Base-by-base conservation (phyloP, 2,329 filamentous ascomycete species). In the Cordyceps javanica region DNA sequence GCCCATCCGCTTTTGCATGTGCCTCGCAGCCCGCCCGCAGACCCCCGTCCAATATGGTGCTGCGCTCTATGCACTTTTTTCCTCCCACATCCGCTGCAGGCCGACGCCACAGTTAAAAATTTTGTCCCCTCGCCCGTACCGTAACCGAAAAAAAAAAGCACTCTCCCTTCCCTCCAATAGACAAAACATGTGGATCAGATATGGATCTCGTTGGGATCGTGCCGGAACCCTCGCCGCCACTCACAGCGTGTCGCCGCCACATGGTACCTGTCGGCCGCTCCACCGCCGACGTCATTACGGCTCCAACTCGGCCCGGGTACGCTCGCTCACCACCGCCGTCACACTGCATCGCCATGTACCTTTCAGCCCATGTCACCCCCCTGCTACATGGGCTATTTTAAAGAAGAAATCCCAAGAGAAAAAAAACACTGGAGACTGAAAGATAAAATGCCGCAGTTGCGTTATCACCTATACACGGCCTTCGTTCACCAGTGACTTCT, bases 381-480 rank as follows among this genome's bases (percentile, higher is more conserved):
- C 38, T 41, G 32, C 21, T 41, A n/a, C 44, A 41, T 54, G 6
- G 6, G 13, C 51, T 45, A 10, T 11, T 26, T 44, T 14, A 39
- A 48, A n/a, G 45, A 41, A 54, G 21, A 19, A 19, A 41, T 23
- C 38, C n/a, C 28, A 26, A 28, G 49, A 48, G 25, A 49, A 44
- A 45, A 34, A 56, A 51, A 53, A 53, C 26, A 52, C 30, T 58
- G 56, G 56, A 32, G 41, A n/a, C 49, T 25, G 14, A 28, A 25
- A 58, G 57, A 59, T 59, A 55, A 59, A 59, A 59, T 56, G 46
- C 53, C 53, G 53, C 58, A 56, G 52, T 48, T 44, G 53, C 53
- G 46, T 56, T 56, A 57, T 56, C 58, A 44, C 48, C 45, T 46
- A 38, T 26, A 42, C 39, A n/a, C n/a, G 44, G 36, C 13, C 30